Base-by-base conservation (phyloP, 164 flowering plant species). In the Santalum album region DNA sequence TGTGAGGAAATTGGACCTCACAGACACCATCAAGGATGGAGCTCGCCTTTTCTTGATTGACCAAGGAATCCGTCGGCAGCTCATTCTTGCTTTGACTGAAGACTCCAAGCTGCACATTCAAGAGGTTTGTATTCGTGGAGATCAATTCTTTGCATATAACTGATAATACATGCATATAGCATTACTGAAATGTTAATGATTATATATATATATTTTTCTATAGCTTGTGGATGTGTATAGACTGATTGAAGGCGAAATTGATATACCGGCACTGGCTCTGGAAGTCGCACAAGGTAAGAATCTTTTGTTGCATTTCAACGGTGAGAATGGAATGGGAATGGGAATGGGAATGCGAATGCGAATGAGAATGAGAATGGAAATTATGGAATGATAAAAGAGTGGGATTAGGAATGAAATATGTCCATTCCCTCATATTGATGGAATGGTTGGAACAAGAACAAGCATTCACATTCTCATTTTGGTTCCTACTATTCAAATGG, bases 21-120 rank as follows among this genome's bases (percentile, higher is more conserved):
- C 92, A 25, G 94, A 88, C 69, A 92, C 98, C 23, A 80, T 92
- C 64, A 92, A 84, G 71, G 98, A 92, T 68, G 98, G 98, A 38
- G 87, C 98, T 70, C 92, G 91, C 46, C 79, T 84, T 61, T 77
- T 92, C 70, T 65, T 92, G 18, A 23, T 85, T 47, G 98, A 92
- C 76, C 87, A 76, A 69, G 87, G 82, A 36, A 88, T 92, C 39
- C 95, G 96, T 16, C 69, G 89, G 64, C 81, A 88, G 73, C 96
- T 92, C 61, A 75, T 92, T 66, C 81, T 86, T 61, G 98, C 98
- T 60, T 59, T 92, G 51, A 92, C 98, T 2, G 98, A 92, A 73
- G 98, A 92, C 50, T 92, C 96, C 38, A 82, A 81, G 65, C 96
- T 92, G 72, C 98, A 92, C 68, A 72, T 92, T 57, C 82, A 86